Base-by-base conservation (phyloP, 2,329 filamentous ascomycete species). In the Immersiporthe knoxdaviesiana region DNA sequence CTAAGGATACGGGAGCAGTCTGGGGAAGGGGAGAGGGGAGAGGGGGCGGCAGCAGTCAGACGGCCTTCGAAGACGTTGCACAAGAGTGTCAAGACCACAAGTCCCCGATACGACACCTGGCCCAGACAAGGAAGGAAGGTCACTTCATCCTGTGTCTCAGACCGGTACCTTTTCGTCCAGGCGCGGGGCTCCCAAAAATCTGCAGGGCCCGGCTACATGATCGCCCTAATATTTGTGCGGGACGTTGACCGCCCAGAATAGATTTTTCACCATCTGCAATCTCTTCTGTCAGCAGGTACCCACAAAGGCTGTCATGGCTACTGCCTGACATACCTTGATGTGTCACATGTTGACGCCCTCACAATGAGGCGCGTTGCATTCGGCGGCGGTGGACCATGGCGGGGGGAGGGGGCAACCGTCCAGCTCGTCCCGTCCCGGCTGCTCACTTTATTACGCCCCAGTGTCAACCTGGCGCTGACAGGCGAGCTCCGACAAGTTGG, bases 401-500 rank as follows among this genome's bases (percentile, higher is more conserved):
- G n/a, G n/a, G n/a, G n/a, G n/a, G n/a, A n/a, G n/a, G 52, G 66
- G 50, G 54, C 65, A 67, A 63, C 32, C 50, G 27, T 50, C 39
- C 54, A 68, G 54, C 52, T 52, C 35, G 59, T 35, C 35, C 47
- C 59, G 30, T 32, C 41, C 58, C 63, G 66, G 44, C 56, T 62
- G 50, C 65, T 27, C 52, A 68, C 58, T 63, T 58, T n/a, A 41
- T 56, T 60, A 50, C 66, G 50, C 44, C 58, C 66, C 50, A 52
- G 47, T 58, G 32, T 41, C 27, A 39, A 58, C 66, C 59, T 66
- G 59, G 63, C 35, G 47, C 50, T 52, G 62, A 39, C 68, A 68
- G 69, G 69, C 69, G 69, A 70, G 69, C 39, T 66, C 69, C 69
- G 69, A 44, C 4, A 27, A 68, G 39, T 30, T 58, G 14, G 63